phyloP scores from a whole-genome alignment of 768 basidiomycete genomes.

The Austroboletus festivus region DNA sequence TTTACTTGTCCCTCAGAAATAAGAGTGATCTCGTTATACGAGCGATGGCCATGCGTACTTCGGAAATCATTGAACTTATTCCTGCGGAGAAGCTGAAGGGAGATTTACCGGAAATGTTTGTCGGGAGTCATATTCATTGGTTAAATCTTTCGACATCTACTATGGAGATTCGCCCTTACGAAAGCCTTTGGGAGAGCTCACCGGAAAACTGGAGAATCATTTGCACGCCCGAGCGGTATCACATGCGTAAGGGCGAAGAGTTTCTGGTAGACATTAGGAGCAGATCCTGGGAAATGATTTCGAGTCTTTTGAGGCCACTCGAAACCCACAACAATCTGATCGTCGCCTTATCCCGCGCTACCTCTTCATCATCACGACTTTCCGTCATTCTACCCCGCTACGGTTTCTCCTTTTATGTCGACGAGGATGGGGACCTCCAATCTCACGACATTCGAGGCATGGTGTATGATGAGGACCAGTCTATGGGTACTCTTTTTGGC shows the following conservation, averaged over 20 bases:
- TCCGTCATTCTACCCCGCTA: constrained; percentile 39
- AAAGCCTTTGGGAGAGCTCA: constrained; percentile 24
- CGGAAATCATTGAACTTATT: constrained; percentile 21
- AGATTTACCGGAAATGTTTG: constrained; percentile 26
- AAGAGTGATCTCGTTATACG: constrained; percentile 19
- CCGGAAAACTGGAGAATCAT: constrained; percentile 27
- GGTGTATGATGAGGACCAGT: constrained; percentile 42
- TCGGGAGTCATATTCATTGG: constrained; percentile 30
- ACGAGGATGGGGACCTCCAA: constrained; percentile 32
- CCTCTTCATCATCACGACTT: constrained; percentile 11
- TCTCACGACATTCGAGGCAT: constrained; percentile 41
- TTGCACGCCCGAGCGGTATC: constrained; percentile 8
- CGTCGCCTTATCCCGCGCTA: constrained; percentile 7
- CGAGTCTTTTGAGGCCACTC: constrained; percentile 20
- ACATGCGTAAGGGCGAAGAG: constrained; percentile 4
- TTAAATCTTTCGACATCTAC: constrained; percentile 20
- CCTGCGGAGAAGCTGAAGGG: constrained; percentile 18
- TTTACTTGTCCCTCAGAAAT: constrained; percentile 21
- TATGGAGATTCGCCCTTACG: constrained; percentile 29
- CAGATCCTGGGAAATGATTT: constrained; percentile 27
- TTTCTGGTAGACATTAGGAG: constrained; percentile 29
- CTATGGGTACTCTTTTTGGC: constrained; percentile 44
- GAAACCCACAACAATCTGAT: constrained; percentile 24
- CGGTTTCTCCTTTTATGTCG: constrained; percentile 39
- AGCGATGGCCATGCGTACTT: constrained; percentile 2